Evolutionary conservation across 495 filamentous ascomycete species (phyloP).

Genomic region (Physcia stellaris): DNA sequence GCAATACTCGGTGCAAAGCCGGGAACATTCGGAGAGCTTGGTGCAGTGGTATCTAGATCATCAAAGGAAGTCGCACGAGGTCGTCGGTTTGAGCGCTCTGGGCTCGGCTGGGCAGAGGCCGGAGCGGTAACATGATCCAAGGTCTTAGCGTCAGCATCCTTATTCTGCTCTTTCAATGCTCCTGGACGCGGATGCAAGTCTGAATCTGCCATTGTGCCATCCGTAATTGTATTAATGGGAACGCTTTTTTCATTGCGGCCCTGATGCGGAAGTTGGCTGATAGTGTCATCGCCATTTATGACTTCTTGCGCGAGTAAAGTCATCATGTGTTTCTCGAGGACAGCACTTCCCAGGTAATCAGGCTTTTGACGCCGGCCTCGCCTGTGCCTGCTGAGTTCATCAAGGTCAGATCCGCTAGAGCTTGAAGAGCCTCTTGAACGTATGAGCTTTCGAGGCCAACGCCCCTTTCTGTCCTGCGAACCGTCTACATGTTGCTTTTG

Average conservation of each 20-base stretch:
- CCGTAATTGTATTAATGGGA: background rate
- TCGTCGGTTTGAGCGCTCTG: conserved; percentile 12
- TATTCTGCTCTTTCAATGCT: background rate
- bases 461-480: conserved; percentile 9
- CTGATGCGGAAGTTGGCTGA: conserved; percentile 18
- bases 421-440: conserved; percentile 14
- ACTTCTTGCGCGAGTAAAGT: conserved; percentile 40
- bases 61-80: conserved; percentile 31
- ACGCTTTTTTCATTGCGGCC: background rate
- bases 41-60: conserved; percentile 31
- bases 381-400: conserved; percentile 3
- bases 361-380: conserved; percentile 9
- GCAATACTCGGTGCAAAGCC: conserved; percentile 43
- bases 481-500: conserved; percentile 3
- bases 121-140: background rate
- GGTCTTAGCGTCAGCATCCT: too few species aligned
- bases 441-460: conserved; percentile 12
- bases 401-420: conserved; percentile 11
- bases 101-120: conserved; percentile 5
- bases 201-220: conserved; percentile 3
- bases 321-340: conserved; percentile 55
- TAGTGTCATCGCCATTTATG: conserved; percentile 19
- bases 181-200: background rate
- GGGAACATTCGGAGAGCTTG: conserved; percentile 31
- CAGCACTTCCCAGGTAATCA: conserved; percentile 30